phyloP scores from a whole-genome alignment of 768 basidiomycete genomes.

The Pluteus cervinus region DNA sequence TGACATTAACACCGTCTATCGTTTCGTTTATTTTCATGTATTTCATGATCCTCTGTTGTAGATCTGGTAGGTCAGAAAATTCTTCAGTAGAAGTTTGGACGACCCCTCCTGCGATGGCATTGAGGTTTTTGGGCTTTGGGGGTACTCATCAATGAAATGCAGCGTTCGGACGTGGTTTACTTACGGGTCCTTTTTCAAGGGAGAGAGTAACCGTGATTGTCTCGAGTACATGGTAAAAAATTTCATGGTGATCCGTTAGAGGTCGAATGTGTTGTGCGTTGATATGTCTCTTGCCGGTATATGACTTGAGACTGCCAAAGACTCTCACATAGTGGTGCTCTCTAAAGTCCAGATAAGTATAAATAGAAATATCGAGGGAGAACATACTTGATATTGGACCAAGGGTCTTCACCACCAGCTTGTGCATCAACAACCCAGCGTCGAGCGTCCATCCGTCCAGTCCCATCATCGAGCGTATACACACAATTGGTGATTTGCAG shows the following conservation, averaged over 20 bases:
- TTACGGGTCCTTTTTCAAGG: conserved; percentile 61
- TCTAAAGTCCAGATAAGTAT: conserved; percentile 30
- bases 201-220: conserved; percentile 62
- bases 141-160: not conserved
- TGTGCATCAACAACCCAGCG: conserved; percentile 73
- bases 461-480: conserved; percentile 83
- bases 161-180: conserved; percentile 15
- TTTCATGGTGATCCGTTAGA: conserved; percentile 66
- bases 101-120: not conserved
- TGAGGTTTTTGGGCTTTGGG: not conserved
- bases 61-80: too few relatives aligned
- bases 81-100: not conserved
- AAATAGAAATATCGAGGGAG: not conserved
- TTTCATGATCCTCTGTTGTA: conserved; percentile 4
- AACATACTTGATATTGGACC: conserved; percentile 40
- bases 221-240: conserved; percentile 79
- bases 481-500: conserved; percentile 75
- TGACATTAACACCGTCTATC: conserved; percentile 3
- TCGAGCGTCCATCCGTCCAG: conserved; percentile 69
- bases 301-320: conserved; percentile 76
- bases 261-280: conserved; percentile 70
- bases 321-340: conserved; percentile 77
- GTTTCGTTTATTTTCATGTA: not conserved
- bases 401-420: conserved; percentile 47
- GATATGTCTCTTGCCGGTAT: conserved; percentile 77